A percentile compares a stretch with the other conserved stretches of the same genome.
These are phyloP conservation scores for Daldinia sp. DNA, from an alignment of 2,329 filamentous ascomycete genomes.

Conservation along the genomic window DNA sequence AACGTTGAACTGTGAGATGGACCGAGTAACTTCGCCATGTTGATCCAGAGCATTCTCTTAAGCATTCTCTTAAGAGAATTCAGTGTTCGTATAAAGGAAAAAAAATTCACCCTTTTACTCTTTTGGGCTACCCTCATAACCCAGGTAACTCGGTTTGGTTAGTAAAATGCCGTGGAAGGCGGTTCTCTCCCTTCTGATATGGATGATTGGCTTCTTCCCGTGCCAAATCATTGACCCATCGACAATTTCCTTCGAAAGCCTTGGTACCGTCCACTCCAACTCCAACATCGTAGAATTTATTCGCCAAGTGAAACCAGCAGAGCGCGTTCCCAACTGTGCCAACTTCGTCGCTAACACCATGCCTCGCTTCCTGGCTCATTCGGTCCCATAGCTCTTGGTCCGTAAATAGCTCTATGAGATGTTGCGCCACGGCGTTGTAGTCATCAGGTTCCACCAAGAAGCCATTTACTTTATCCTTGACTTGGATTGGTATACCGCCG, in stretches of 20 bases:
- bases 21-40: background rate
- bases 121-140: conserved; percentile 8
- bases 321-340: conserved; percentile 82
- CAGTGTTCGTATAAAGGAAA: too few relatives aligned
- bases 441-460: conserved; percentile 78
- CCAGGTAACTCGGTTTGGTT: conserved; percentile 32
- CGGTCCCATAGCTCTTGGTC: conserved; percentile 69
- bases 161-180: conserved; percentile 61
- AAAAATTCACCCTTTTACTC: background rate
- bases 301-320: conserved; percentile 79
- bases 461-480: conserved; percentile 75
- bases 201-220: conserved; percentile 68
- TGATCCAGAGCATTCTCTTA: too few relatives aligned
- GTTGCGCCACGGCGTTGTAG: conserved; percentile 71
- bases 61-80: too few relatives aligned
- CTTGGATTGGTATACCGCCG: conserved; percentile 83
- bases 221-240: conserved; percentile 79
- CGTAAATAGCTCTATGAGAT: conserved; percentile 72
- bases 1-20: too few relatives aligned
- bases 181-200: conserved; percentile 67
- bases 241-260: conserved; percentile 64
- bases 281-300: conserved; percentile 66
- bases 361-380: conserved; percentile 71
- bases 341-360: conserved; percentile 80
- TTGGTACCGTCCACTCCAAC: conserved; percentile 50